phyloP scores from a whole-genome alignment of 2,329 filamentous ascomycete genomes.

The Fusarium temperatum region DNA sequence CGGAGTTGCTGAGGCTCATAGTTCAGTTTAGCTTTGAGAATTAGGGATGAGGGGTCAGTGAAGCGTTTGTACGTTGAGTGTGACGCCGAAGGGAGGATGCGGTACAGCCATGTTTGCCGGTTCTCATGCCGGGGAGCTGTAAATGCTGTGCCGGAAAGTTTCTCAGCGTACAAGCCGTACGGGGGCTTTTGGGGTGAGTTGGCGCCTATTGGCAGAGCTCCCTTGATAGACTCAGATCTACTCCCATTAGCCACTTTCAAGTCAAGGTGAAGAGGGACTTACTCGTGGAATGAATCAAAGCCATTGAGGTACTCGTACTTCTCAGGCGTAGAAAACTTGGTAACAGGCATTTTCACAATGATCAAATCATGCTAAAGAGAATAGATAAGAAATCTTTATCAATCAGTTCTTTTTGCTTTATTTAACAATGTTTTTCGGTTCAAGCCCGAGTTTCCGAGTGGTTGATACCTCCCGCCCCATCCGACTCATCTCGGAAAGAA shows the following conservation, averaged over 20 bases:
- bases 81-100: conserved; percentile 70
- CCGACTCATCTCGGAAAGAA: not conserved
- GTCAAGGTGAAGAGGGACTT: conserved; percentile 38
- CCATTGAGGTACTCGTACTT: conserved; percentile 80
- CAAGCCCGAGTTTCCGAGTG: conserved; percentile 1
- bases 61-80: conserved; percentile 59
- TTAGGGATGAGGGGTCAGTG: not conserved
- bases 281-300: conserved; percentile 82
- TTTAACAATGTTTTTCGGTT: not conserved
- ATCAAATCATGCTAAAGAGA: not conserved
- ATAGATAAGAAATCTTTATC: not conserved
- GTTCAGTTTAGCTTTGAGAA: conserved; percentile 42
- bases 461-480: not conserved
- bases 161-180: conserved; percentile 82
- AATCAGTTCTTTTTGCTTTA: not conserved
- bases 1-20: conserved; percentile 77
- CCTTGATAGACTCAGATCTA: conserved; percentile 78
- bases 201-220: conserved; percentile 75
- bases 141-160: conserved; percentile 76
- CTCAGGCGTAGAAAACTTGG: conserved; percentile 45
- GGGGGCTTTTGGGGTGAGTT: conserved; percentile 86
- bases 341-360: conserved; percentile 25
- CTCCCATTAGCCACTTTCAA: accelerated
- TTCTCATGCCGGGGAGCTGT: conserved; percentile 74
- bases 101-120: conserved; percentile 76